Evolutionary conservation across 2,329 filamentous ascomycete genomes (phyloP).

Genomic region (Fusarium heterosporum): DNA sequence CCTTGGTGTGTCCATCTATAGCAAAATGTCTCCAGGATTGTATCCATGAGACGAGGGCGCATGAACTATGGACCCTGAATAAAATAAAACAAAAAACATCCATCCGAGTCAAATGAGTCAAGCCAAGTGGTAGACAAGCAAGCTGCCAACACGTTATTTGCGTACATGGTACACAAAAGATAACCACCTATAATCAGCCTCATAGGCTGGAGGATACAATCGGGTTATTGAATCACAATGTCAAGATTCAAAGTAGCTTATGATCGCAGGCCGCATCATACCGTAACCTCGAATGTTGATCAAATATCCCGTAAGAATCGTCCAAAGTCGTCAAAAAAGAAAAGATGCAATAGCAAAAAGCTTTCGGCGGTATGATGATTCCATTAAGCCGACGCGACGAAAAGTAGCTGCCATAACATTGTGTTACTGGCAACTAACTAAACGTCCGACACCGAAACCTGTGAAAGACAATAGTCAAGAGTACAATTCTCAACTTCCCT

Average conservation of each 20-base stretch:
- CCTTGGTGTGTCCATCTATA: slow-evolving; percentile 8
- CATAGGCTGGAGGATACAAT: slow-evolving; percentile 16
- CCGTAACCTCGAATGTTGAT: slow-evolving; percentile 24
- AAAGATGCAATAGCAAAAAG: slow-evolving; percentile 30
- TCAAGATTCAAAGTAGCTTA: slow-evolving; percentile 25
- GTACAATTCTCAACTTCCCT: slow-evolving; percentile 13
- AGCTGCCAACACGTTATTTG: slow-evolving; percentile 37
- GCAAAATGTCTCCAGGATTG: slow-evolving; percentile 4
- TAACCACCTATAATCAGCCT: slow-evolving; percentile 26
- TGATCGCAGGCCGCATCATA: slow-evolving; percentile 12
- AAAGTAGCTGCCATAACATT: slow-evolving; percentile 35
- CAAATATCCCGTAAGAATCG: slow-evolving; percentile 40
- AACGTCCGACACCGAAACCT: slow-evolving; percentile 39
- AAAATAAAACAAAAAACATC: neutral
- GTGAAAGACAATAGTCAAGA: slow-evolving; percentile 40
- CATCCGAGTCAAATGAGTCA: slow-evolving; percentile 7
- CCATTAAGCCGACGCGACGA: slow-evolving; percentile 44
- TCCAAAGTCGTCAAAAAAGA: slow-evolving; percentile 43
- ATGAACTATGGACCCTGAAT: slow-evolving; percentile 7
- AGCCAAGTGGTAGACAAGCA: slow-evolving; percentile 2
- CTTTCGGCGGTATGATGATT: slow-evolving; percentile 35
- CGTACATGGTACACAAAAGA: slow-evolving; percentile 28
- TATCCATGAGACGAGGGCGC: neutral
- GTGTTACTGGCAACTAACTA: slow-evolving; percentile 31
- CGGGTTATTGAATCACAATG: slow-evolving; percentile 12